phyloP scores from a whole-genome alignment of 306 rosid species.

The Canavalia ensiformis region DNA sequence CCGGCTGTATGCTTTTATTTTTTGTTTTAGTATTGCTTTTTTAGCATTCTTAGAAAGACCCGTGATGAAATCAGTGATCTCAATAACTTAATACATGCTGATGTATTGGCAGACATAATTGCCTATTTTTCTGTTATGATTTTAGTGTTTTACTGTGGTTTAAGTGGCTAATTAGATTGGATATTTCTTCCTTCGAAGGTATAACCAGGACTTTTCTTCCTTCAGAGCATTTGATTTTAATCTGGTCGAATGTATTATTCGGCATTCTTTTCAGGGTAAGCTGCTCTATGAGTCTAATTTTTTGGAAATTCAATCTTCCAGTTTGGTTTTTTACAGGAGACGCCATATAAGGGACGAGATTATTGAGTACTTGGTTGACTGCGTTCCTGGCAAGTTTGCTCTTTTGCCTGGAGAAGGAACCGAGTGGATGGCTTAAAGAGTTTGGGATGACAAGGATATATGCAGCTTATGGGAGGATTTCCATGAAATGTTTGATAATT shows the following conservation, averaged over 20 bases:
- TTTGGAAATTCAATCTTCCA: slow-evolving; percentile 24
- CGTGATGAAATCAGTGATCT: slow-evolving; percentile 18
- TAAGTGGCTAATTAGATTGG: slow-evolving; percentile 17
- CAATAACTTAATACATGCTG: slow-evolving; percentile 5
- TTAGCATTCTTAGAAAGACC: neutral
- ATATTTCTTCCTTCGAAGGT: slow-evolving; percentile 22
- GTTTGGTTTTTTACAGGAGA: slow-evolving; percentile 65
- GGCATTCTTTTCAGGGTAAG: no score
- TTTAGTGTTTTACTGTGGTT: no score
- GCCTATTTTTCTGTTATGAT: no score
- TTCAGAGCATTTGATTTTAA: slow-evolving; percentile 37
- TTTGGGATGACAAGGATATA: slow-evolving; percentile 37
- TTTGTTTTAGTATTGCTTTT: slow-evolving; percentile 12
- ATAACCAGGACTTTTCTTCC: neutral
- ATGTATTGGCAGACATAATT: neutral
- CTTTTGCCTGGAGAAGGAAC: slow-evolving; percentile 46
- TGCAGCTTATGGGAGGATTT: slow-evolving; percentile 39
- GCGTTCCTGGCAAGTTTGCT: slow-evolving; percentile 26
- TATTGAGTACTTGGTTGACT: slow-evolving; percentile 59
- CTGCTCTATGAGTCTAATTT: slow-evolving; percentile 5
- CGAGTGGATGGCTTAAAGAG: slow-evolving; percentile 33
- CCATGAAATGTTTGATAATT: slow-evolving; percentile 20
- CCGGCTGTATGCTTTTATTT: slow-evolving; percentile 31
- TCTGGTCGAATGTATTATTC: slow-evolving; percentile 13
- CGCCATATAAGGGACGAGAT: slow-evolving; percentile 82